Conservation (phyloP, 768 basidiomycete genomes). For the Cystofilobasidium bisporidii region DNA sequence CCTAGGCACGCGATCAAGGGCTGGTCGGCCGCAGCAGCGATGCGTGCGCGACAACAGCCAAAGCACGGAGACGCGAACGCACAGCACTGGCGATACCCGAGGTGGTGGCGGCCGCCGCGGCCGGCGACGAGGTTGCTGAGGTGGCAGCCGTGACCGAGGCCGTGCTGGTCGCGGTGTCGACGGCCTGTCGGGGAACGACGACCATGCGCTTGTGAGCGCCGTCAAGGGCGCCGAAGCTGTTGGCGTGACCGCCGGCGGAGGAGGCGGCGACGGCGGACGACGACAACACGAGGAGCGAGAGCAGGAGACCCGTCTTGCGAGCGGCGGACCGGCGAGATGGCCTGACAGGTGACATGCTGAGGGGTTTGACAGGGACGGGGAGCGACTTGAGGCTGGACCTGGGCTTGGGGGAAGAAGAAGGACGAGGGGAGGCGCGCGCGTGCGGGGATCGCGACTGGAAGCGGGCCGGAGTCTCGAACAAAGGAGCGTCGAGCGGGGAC, state of each 20-base stretch:
- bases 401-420: too few relatives aligned
- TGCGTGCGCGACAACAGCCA: too few relatives aligned
- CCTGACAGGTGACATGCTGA: too few relatives aligned
- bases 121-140: not conserved
- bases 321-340: too few relatives aligned
- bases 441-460: too few relatives aligned
- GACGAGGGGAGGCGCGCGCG: too few relatives aligned
- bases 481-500: not conserved
- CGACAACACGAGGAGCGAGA: constrained; percentile 1
- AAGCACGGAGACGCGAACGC: too few relatives aligned
- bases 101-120: not conserved
- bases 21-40: too few relatives aligned
- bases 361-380: too few relatives aligned
- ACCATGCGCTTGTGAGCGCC: not conserved
- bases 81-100: too few relatives aligned
- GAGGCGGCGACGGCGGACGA: not conserved
- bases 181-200: not conserved
- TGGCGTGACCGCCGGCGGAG: not conserved
- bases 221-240: not conserved
- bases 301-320: not conserved
- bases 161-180: not conserved
- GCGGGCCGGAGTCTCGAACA: not conserved
- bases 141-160: not conserved
- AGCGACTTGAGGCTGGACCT: too few relatives aligned
- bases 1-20: too few relatives aligned